Evolutionary conservation across 768 basidiomycete species (phyloP).

Genomic region (Amanita subjunquillea): DNA sequence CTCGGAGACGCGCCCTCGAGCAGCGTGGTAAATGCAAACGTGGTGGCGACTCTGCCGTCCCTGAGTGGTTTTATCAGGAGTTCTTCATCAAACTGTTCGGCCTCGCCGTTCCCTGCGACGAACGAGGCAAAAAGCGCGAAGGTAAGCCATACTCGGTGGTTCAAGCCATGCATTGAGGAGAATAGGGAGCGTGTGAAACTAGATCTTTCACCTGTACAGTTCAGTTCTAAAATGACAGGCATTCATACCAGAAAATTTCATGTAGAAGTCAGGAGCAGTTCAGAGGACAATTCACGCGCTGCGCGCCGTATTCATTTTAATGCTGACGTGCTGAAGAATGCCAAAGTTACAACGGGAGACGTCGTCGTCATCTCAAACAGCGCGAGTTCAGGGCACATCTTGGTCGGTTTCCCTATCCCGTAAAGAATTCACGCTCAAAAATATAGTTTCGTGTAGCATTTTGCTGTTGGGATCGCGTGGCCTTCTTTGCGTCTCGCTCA

Average conservation of each 20-base stretch:
- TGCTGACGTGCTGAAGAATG: too few relatives aligned
- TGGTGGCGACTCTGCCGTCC: conserved; percentile 75
- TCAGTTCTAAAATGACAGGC: not conserved
- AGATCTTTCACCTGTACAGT: too few relatives aligned
- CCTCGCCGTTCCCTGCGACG: conserved; percentile 7
- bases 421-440: conserved; percentile 5
- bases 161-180: not conserved
- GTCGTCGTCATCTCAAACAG: conserved; percentile 9
- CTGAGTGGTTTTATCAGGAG: conserved; percentile 42
- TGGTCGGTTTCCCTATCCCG: conserved; percentile 11
- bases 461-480: conserved; percentile 67
- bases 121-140: conserved; percentile 13
- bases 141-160: conserved; percentile 2
- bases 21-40: conserved; percentile 71
- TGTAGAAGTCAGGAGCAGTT: conserved; percentile 23
- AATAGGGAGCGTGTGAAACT: too few relatives aligned
- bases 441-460: conserved; percentile 29
- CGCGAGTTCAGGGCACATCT: conserved; percentile 19
- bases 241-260: conserved; percentile 23
- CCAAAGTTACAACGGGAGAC: not conserved
- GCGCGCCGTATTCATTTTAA: too few relatives aligned
- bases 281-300: conserved; percentile 22
- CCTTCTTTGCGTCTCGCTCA: conserved; percentile 55
- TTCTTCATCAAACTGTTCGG: conserved; percentile 40
- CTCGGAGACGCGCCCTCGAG: conserved; percentile 43